phyloP scores from a whole-genome alignment of 225 moss, liverwort and hornwort genomes.

The Sphagnum tenellum region DNA sequence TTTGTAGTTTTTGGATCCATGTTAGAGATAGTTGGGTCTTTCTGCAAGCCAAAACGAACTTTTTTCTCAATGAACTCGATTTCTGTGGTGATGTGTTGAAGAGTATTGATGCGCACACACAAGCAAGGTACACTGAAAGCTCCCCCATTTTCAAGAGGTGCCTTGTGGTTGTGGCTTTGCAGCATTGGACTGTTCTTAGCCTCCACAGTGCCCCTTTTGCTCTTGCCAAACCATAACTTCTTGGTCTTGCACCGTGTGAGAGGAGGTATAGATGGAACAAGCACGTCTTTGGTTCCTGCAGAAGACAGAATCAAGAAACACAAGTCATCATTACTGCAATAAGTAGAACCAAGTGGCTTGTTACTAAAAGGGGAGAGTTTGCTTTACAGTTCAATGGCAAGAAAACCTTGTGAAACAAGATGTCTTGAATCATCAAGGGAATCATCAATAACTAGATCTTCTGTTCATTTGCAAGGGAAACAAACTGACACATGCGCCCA shows the following conservation, averaged over 20 bases:
- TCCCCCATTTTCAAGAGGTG: slow-evolving; percentile 18
- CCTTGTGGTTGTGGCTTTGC: neutral
- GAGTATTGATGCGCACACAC: slow-evolving; percentile 90
- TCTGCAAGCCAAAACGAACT: slow-evolving; percentile 67
- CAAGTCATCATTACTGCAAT: too few relatives aligned
- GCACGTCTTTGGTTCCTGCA: slow-evolving; percentile 74
- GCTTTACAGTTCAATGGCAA: too few relatives aligned
- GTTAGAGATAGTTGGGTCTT: slow-evolving; percentile 34
- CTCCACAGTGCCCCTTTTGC: slow-evolving; percentile 42
- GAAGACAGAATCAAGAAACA: neutral
- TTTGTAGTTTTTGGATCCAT: slow-evolving; percentile 19
- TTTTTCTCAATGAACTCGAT: slow-evolving; percentile 77
- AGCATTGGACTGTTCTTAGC: slow-evolving; percentile 1
- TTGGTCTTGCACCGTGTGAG: slow-evolving; percentile 72
- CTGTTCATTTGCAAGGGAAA: too few relatives aligned
- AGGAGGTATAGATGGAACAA: slow-evolving; percentile 66
- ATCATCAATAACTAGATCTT: too few relatives aligned
- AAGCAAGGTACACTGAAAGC: slow-evolving; percentile 36
- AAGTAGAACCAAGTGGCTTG: too few relatives aligned
- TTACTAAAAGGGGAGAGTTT: too few relatives aligned
- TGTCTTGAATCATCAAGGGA: too few relatives aligned
- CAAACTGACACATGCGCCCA: too few relatives aligned
- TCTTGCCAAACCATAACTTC: slow-evolving; percentile 60
- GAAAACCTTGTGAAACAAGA: too few relatives aligned
- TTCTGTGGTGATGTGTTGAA: slow-evolving; percentile 61